Base-by-base conservation (phyloP, 2,329 filamentous ascomycete genomes). In the Cytospora paraplurivora region DNA sequence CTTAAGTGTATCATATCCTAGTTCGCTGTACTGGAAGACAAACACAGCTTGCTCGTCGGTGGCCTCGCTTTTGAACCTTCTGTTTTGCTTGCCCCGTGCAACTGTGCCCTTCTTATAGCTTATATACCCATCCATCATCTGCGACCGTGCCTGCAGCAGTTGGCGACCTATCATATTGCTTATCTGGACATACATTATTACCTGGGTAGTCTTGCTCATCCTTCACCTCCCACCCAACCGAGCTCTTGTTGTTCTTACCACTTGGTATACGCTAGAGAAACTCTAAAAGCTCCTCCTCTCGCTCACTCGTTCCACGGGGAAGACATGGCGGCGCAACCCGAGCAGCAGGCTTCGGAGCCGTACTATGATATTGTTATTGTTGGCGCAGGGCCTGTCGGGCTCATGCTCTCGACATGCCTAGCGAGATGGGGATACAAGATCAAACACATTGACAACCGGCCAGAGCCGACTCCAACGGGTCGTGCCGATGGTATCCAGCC, bases 381-480 rank as follows among this genome's bases (percentile, higher is more conserved):
- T 62, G 93, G 93, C 68, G 93, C 93, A 62, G 93, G 93, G 17
- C 93, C 93, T 4, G 92, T 93, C 49, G 93, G 93, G 62, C 85
- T 97, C 63, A 88, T 96, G 78, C 84, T 97, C 32, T 95, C 92
- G 10, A 93, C 93, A 35, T 94, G 91, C 73, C 84, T 97, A 66
- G 91, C 92, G 66, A 84, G 93, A 79, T 97, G 93, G 92, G 93
- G 93, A 21, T 97, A 97, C 82, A 92, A 87, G 75, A 92, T 97
- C 76, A 96, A 94, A 81, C 92, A 97, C 77, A 92, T 97, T 72
- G 93, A 97, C 78, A 96, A 96, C 77, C 85, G 93, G 64, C 82
- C 92, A 2, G 90, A 94, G 71, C 93, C 93, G 17, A 97, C 93
- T 13, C 73, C 86, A 2, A 96, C 92, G 21, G 93, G 93, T 59